phyloP scores from a whole-genome alignment of 2,329 filamentous ascomycete species.

The Botryosphaeria agaves region DNA sequence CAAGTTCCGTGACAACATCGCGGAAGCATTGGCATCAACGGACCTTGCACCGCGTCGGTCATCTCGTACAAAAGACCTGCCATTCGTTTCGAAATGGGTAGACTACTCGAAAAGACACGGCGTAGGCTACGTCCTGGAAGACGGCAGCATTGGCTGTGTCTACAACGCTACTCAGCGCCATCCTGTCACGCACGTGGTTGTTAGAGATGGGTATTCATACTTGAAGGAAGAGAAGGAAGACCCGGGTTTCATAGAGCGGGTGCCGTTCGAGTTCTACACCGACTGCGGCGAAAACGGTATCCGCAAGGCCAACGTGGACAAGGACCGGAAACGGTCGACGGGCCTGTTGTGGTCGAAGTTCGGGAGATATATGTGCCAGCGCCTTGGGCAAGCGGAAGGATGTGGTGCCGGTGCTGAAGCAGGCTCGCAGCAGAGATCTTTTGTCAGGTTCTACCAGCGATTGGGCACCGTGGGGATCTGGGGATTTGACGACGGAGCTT shows the following conservation, averaged over 20 bases:
- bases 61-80: constrained; percentile 42
- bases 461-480: constrained; percentile 68
- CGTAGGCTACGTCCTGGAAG: constrained; percentile 66
- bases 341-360: constrained; percentile 50
- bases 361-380: constrained; percentile 47
- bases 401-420: constrained; percentile 29
- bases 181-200: constrained; percentile 55
- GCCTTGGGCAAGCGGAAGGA: constrained; percentile 21
- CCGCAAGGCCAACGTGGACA: constrained; percentile 43
- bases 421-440: constrained; percentile 24
- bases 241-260: constrained; percentile 15
- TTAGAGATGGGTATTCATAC: constrained; percentile 52
- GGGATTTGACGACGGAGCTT: constrained; percentile 64
- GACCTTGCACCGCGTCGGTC: constrained; percentile 9
- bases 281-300: constrained; percentile 50
- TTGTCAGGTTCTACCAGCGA: constrained; percentile 68
- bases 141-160: constrained; percentile 60
- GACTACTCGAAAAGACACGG: constrained; percentile 81
- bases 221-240: constrained; percentile 41
- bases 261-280: constrained; percentile 53
- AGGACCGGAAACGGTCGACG: constrained; percentile 37
- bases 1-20: constrained; percentile 27
- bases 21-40: constrained; percentile 22
- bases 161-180: constrained; percentile 26
- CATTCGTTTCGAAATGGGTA: constrained; percentile 58